Percentiles rank a stretch among this genome's conserved stretches.
These are phyloP conservation scores for Myxozyma vanderwaltii DNA, from an alignment of 805 yeast genomes.

Conservation along the genomic window DNA sequence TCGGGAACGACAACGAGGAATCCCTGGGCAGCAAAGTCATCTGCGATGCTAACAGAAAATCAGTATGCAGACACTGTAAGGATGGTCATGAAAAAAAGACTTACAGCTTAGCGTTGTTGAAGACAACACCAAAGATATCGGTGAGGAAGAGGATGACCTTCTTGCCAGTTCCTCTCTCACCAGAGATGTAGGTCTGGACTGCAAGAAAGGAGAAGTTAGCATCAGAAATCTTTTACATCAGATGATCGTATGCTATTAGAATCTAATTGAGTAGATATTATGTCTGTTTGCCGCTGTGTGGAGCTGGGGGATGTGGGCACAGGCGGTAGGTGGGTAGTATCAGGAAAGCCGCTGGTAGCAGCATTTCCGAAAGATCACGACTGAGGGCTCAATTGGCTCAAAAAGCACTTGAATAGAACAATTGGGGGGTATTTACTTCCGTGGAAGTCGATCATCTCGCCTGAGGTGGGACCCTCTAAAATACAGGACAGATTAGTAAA, in stretches of 20 bases:
- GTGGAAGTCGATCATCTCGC: conserved; percentile 33
- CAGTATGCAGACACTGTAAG: neutral
- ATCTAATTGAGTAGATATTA: neutral
- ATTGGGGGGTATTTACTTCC: conserved; percentile 26
- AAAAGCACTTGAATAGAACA: neutral
- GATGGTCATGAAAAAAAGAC: neutral
- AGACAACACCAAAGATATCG: conserved; percentile 67
- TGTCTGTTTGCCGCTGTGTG: too few relatives aligned
- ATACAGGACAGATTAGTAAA: neutral
- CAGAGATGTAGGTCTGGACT: conserved; percentile 52
- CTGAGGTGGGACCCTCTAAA: conserved; percentile 30
- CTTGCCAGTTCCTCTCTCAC: conserved; percentile 48
- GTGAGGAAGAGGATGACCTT: conserved; percentile 61
- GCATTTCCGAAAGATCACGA: neutral
- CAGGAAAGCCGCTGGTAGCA: neutral
- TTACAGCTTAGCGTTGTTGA: conserved; percentile 55
- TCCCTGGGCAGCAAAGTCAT: conserved; percentile 57
- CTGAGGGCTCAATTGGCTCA: neutral
- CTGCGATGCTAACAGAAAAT: conserved; percentile 41
- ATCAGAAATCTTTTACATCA: too few relatives aligned
- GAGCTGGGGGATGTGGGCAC: too few relatives aligned
- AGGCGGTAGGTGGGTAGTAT: too few relatives aligned
- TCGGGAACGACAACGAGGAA: conserved; percentile 78
- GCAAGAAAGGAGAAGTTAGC: neutral
- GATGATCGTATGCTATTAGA: too few relatives aligned